Evolutionary conservation across 768 basidiomycete species (phyloP).

Genomic region (Harrya chromipes): DNA sequence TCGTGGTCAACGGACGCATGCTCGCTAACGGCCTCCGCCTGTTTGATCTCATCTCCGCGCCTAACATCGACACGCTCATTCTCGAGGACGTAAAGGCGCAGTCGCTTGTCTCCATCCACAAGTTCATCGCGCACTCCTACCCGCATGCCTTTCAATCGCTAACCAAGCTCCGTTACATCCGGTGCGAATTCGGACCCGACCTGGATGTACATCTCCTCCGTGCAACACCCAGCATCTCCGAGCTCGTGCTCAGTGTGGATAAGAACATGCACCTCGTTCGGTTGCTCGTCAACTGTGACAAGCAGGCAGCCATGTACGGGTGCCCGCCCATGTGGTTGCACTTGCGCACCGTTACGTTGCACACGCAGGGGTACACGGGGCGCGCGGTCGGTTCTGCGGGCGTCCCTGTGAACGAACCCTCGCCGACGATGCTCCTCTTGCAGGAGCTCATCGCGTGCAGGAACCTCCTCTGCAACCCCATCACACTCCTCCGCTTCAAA

Average conservation of each 20-base stretch:
- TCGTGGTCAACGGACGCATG: slow-evolving; percentile 30
- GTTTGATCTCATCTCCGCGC: slow-evolving; percentile 31
- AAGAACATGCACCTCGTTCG: slow-evolving; percentile 29
- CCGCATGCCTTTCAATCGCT: slow-evolving; percentile 31
- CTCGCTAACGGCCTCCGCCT: slow-evolving; percentile 29
- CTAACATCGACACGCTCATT: slow-evolving; percentile 31
- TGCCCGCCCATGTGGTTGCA: slow-evolving; percentile 29
- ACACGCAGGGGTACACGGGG: slow-evolving; percentile 28
- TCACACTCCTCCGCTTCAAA: slow-evolving; percentile 26
- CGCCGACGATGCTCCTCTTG: slow-evolving; percentile 27
- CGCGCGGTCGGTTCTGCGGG: slow-evolving; percentile 15
- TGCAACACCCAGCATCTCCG: slow-evolving; percentile 30
- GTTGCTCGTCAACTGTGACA: slow-evolving; percentile 33
- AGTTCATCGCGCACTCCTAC: slow-evolving; percentile 24
- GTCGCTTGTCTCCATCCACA: slow-evolving; percentile 28
- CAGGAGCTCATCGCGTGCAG: slow-evolving; percentile 26
- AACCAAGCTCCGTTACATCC: slow-evolving; percentile 25
- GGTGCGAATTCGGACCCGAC: slow-evolving; percentile 31
- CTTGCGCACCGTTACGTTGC: slow-evolving; percentile 26
- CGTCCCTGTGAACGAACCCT: slow-evolving; percentile 29
- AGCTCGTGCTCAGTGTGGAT: slow-evolving; percentile 32
- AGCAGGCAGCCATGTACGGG: slow-evolving; percentile 28
- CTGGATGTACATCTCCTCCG: slow-evolving; percentile 31
- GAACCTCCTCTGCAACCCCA: slow-evolving; percentile 19
- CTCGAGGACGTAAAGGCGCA: slow-evolving; percentile 30